Conservation (phyloP, 768 basidiomycete genomes). For the Russula lepida region DNA sequence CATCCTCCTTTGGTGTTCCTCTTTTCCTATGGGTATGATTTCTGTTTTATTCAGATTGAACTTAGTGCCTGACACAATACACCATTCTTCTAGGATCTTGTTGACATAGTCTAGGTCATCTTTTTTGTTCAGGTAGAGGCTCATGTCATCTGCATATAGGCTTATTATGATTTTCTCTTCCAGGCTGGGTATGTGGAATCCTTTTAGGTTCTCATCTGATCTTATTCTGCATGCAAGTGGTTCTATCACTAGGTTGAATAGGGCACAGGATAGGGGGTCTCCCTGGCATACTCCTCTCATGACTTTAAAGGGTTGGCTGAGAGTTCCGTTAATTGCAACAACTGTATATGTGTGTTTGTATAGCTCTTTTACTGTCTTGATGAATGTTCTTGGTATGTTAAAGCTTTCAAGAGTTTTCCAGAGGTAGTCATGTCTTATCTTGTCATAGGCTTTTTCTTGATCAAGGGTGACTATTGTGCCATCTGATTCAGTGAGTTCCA, state of each 20-base stretch:
- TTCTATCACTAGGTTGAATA: background rate
- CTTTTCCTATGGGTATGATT: conserved; percentile 29
- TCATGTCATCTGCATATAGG: background rate
- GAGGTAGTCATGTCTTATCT: conserved; percentile 15
- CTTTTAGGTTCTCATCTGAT: background rate
- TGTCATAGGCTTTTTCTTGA: conserved; percentile 17
- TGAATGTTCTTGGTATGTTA: background rate
- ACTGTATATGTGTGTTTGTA: background rate
- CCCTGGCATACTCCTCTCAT: background rate
- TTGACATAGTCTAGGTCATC: conserved; percentile 27
- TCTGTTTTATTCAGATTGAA: conserved; percentile 34
- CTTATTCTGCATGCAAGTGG: background rate
- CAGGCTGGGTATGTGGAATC: background rate
- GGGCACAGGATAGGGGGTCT: background rate
- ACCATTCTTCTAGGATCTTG: conserved; percentile 33
- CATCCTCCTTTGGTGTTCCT: too few species aligned
- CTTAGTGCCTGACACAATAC: conserved; percentile 17
- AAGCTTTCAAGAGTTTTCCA: background rate
- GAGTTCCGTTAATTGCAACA: background rate
- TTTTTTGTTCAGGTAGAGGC: conserved; percentile 23
- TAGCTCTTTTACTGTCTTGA: background rate
- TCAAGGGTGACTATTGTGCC: background rate
- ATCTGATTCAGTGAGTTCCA: background rate
- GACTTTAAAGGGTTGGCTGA: background rate
- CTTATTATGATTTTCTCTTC: background rate